Evolutionary conservation across 768 basidiomycete genomes (phyloP), one percentile per base, ranked within the genome.

Genomic region (Suillus americanus): DNA sequence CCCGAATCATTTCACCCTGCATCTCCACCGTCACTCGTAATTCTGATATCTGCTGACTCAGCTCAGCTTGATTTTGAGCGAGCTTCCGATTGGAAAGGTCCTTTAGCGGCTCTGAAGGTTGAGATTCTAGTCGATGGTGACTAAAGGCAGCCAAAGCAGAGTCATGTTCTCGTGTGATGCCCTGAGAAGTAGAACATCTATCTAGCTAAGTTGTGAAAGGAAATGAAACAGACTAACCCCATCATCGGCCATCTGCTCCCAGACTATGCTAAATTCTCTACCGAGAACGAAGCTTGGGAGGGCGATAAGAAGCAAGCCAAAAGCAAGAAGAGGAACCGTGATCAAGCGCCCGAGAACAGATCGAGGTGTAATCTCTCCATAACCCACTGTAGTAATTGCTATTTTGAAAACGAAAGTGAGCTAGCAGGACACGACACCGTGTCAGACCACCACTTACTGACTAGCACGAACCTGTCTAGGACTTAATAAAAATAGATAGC

Each of bases 241-340:
- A 57, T 81, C 75, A 23, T 73, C 77, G 0, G 82, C 82, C 92
- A 95, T 94, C 37, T 82, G 83, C 64, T 95, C 93, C 91, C 94
- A 97, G 1, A 95, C 92, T 14, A 89, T 79, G 65, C 92, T 93
- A 74, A 97, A 97, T 73, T 97, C 94, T 43, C 94, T 80, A 0
- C 95, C 95, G 16, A 97, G 86, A 1, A 97, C 95, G 71, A 97
- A 97, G 70, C 88, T 91, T 8, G 95, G 95, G 5, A 97, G 82
- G 0, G 95, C 95, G 71, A 97, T 95, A 48, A 96, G 82, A 0
- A 97, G 82, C 12, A 97, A 81, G 3, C 95, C 95, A 69, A 93
- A 96, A 14, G 93, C 83, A 56, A 97, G 86, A 23, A 97, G 83
- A 0, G 95, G 95, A 1, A 96, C 79, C 0, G 95, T 94, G 68